phyloP scores from a whole-genome alignment of 305 asterid genomes.

The Rubia balearica region DNA sequence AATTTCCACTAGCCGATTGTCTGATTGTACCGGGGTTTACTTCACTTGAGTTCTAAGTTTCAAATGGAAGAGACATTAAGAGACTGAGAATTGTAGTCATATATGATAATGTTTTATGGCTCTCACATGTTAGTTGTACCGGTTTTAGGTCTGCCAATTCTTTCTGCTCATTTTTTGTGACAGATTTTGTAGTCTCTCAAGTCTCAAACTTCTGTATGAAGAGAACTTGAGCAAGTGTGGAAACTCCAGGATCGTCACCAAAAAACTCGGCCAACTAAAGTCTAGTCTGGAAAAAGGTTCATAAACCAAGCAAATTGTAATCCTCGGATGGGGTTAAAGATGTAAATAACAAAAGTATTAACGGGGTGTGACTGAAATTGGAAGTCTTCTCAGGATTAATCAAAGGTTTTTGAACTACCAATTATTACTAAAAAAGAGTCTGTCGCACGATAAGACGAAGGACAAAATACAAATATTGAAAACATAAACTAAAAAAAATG shows the following conservation, averaged over 20 bases:
- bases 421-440: constrained; percentile 29
- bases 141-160: neutral
- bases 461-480: too few relatives aligned
- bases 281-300: constrained; percentile 34
- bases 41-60: neutral
- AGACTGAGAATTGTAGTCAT: neutral
- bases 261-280: constrained; percentile 28
- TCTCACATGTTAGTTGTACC: neutral
- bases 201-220: constrained; percentile 62
- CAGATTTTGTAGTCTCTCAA: constrained; percentile 89
- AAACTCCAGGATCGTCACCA: constrained; percentile 34
- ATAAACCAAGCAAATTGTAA: constrained; percentile 27
- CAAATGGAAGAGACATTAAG: neutral
- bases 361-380: constrained; percentile 27
- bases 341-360: constrained; percentile 36
- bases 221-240: constrained; percentile 43
- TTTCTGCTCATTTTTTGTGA: neutral
- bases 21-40: neutral
- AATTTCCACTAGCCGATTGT: neutral
- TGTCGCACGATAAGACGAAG: too few relatives aligned
- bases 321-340: constrained; percentile 31
- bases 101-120: neutral
- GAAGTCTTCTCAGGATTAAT: constrained; percentile 41
- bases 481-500: too few relatives aligned
- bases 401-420: constrained; percentile 36